Evolutionary conservation across 495 filamentous ascomycete genomes (phyloP).

Genomic region (Penicillium goetzii): DNA sequence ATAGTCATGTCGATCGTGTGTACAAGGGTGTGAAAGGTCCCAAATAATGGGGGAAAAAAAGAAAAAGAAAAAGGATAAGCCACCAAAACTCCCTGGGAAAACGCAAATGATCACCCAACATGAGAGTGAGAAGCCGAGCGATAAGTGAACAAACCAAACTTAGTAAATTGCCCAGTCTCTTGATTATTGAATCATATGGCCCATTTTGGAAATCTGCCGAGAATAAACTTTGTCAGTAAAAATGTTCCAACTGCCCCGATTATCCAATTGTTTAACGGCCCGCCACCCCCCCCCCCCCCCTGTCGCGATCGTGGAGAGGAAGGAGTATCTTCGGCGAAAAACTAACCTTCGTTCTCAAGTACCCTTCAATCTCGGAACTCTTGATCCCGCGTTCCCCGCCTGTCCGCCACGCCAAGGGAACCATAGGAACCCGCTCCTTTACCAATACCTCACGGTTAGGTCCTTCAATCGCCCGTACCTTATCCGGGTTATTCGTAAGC

Average conservation of each 20-base stretch:
- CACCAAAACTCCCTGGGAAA: conserved; percentile 13
- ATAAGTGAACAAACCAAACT: background rate
- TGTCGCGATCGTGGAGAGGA: background rate
- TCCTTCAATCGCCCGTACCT: conserved; percentile 91
- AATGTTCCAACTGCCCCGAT: background rate
- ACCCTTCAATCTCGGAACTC: conserved; percentile 87
- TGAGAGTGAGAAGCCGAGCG: conserved; percentile 5
- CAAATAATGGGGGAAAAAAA: conserved; percentile 10
- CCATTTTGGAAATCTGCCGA: conserved; percentile 69
- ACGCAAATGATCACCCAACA: conserved; percentile 9
- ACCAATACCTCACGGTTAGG: conserved; percentile 85
- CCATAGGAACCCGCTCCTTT: conserved; percentile 89
- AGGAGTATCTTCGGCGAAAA: conserved; percentile 12
- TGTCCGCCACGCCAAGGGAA: conserved; percentile 89
- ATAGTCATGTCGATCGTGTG: conserved; percentile 32
- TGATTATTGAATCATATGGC: conserved; percentile 63
- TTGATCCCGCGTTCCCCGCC: conserved; percentile 80
- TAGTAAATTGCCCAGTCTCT: background rate
- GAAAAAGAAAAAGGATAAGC: conserved; percentile 2
- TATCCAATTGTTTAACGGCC: background rate
- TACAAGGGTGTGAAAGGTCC: conserved; percentile 24
- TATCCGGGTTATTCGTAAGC: conserved; percentile 98
- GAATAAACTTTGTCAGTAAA: background rate
- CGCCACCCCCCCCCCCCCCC: too few relatives aligned
- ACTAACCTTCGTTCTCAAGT: conserved; percentile 87